Evolutionary conservation across 2,329 filamentous ascomycete genomes (phyloP), one percentile per base, ranked within the genome.

Genomic region (Teratosphaeria nubilosa): DNA sequence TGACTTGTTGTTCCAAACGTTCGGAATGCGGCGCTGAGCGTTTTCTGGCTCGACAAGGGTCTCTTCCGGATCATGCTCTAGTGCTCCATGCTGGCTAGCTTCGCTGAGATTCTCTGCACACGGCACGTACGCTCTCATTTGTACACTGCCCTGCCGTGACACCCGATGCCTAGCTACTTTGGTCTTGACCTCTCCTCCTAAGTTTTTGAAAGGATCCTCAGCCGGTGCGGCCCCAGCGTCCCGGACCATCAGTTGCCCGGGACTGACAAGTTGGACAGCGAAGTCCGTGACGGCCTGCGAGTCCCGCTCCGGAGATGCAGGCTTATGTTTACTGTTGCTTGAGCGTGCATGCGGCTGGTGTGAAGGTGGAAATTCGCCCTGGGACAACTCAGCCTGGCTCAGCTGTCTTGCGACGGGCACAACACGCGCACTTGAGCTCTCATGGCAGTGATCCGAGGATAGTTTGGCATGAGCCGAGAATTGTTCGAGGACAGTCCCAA

Each of bases 271-370:
- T 20, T 59, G 56, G 48, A 60, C 48, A 45, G 61, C 71, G 62
- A 73, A 73, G 57, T 62, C 70, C 60, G 69, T 80, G 63, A 69
- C 73, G 7, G 74, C 73, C 45, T 64, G 71, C 5, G 74, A 76
- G 5, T 70, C 69, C 51, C 69, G 71, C 45, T 65, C 63, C 27
- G 75, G 74, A 22, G 72, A 76, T 66, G 62, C 74, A 71, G 67
- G 77, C 64, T 68, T 65, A 63, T 59, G 74, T 69, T 68, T 78
- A 48, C 65, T 72, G 55, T 76, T 77, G 64, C 74, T 76, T 1
- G 74, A 75, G 11, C 75, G 45, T 14, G 54, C 31, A 25, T 63
- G 51, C 31, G 59, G 54, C 48, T 59, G 61, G 41, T 62, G 57
- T 7, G 58, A 60, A 13, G 57, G 59, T 30, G 56, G 62, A 30